phyloP scores from a whole-genome alignment of 2,329 filamentous ascomycete species.

The Exophiala oligosperma region DNA sequence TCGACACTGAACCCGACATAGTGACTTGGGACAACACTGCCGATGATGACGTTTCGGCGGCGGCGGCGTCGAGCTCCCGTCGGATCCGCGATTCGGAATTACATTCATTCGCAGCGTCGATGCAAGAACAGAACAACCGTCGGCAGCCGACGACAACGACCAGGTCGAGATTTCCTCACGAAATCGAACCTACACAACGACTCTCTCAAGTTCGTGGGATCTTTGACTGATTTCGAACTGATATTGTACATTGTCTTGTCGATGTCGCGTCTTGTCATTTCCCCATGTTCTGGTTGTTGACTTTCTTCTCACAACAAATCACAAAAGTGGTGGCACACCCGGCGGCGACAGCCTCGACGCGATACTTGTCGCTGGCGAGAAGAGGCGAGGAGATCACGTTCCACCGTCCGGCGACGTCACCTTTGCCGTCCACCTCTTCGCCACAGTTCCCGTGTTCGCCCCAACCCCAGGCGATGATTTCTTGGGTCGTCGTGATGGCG shows the following conservation, averaged over 20 bases:
- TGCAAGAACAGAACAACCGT: constrained; percentile 11
- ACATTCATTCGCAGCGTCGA: constrained; percentile 23
- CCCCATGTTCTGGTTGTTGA: too few species aligned
- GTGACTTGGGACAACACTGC: constrained; percentile 55
- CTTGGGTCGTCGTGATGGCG: constrained; percentile 63
- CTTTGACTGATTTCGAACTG: constrained; percentile 38
- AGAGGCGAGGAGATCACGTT: constrained; percentile 48
- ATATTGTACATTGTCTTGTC: background rate
- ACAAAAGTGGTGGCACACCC: constrained; percentile 91
- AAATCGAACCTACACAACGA: constrained; percentile 48
- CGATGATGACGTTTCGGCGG: constrained; percentile 59
- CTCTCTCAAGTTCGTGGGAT: constrained; percentile 50
- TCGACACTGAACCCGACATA: constrained; percentile 51
- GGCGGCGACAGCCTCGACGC: constrained; percentile 67
- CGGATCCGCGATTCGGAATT: constrained; percentile 39
- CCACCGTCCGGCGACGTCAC: constrained; percentile 68
- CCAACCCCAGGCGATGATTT: constrained; percentile 89
- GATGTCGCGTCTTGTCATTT: too few species aligned
- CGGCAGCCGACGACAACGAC: constrained; percentile 12
- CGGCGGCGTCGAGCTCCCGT: constrained; percentile 35
- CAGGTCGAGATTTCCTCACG: constrained; percentile 27
- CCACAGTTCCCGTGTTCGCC: constrained; percentile 98
- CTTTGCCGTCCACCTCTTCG: constrained; percentile 58
- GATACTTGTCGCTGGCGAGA: constrained; percentile 47
- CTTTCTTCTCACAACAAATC: constrained; percentile 24